phyloP scores from a whole-genome alignment of 2,329 filamentous ascomycete species.

The Coccinonectria pachysandricola region DNA sequence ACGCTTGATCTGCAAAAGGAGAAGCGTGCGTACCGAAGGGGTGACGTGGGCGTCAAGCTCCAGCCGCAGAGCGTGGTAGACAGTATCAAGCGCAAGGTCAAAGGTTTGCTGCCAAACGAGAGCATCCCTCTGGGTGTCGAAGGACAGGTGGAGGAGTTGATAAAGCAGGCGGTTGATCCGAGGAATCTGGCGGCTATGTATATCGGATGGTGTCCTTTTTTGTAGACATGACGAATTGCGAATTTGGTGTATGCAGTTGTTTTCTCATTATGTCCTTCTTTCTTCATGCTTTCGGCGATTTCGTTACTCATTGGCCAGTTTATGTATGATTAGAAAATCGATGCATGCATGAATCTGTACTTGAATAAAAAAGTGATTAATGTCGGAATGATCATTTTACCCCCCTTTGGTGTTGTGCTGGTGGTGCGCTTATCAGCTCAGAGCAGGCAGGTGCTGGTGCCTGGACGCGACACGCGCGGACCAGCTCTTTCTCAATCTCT shows the following conservation, averaged over 20 bases:
- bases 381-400: too few relatives aligned
- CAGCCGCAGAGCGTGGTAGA: conserved; percentile 71
- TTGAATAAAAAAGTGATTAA: too few relatives aligned
- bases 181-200: conserved; percentile 86
- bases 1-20: conserved; percentile 80
- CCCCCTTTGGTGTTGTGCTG: too few relatives aligned
- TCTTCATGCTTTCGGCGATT: too few relatives aligned
- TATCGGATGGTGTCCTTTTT: conserved; percentile 74
- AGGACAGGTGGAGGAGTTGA: conserved; percentile 93
- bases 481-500: conserved; percentile 8
- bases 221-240: too few relatives aligned
- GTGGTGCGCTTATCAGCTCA: too few relatives aligned
- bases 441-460: too few relatives aligned
- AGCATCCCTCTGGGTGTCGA: conserved; percentile 90
- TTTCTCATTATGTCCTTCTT: too few relatives aligned
- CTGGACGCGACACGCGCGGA: conserved; percentile 8
- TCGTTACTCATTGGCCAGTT: too few relatives aligned
- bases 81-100: conserved; percentile 77
- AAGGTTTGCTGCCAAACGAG: conserved; percentile 73
- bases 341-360: too few relatives aligned
- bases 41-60: conserved; percentile 35
- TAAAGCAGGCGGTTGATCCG: conserved; percentile 73
- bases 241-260: too few relatives aligned
- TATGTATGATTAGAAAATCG: too few relatives aligned
- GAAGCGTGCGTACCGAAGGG: conserved; percentile 34